These are phyloP conservation scores for Beauveria bassiana DNA, from an alignment of 2,329 filamentous ascomycete species.

Conservation along the genomic window DNA sequence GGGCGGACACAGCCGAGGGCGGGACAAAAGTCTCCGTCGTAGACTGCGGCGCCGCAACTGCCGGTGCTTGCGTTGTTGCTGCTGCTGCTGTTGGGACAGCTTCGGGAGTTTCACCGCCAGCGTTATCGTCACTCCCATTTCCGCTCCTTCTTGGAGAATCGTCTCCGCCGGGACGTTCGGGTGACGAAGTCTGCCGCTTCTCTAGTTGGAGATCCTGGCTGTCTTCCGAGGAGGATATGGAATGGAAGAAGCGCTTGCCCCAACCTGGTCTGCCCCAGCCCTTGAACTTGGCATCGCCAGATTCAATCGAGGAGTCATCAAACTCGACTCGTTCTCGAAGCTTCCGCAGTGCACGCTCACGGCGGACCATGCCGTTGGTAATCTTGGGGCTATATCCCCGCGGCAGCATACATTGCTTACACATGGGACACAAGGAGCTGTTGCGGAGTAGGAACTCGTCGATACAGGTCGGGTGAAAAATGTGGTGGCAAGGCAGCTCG, in stretches of 20 bases:
- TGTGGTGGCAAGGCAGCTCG: conserved; percentile 82
- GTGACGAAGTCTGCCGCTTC: conserved; percentile 1
- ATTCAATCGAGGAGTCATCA: conserved; percentile 29
- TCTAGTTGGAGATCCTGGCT: conserved; percentile 5
- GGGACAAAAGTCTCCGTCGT: neutral
- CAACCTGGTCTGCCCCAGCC: conserved; percentile 20
- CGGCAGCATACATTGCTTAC: conserved; percentile 77
- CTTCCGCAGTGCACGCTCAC: conserved; percentile 62
- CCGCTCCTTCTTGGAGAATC: neutral
- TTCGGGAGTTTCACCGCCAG: neutral
- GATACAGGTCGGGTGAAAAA: conserved; percentile 89
- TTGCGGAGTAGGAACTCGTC: conserved; percentile 72
- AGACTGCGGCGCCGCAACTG: neutral
- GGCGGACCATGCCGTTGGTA: conserved; percentile 79
- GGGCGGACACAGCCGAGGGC: neutral
- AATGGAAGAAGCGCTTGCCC: conserved; percentile 26
- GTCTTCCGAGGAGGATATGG: conserved; percentile 18
- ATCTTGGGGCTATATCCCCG: conserved; percentile 58
- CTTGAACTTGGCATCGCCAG: conserved; percentile 27
- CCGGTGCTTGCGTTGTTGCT: neutral
- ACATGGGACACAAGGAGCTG: conserved; percentile 84
- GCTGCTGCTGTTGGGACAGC: neutral
- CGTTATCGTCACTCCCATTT: neutral
- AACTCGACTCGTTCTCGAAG: conserved; percentile 46
- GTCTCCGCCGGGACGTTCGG: conserved; percentile 1